Evolutionary conservation across 1,139 yeast species (phyloP).

Genomic region (Sugiyamaella xylanicola): DNA sequence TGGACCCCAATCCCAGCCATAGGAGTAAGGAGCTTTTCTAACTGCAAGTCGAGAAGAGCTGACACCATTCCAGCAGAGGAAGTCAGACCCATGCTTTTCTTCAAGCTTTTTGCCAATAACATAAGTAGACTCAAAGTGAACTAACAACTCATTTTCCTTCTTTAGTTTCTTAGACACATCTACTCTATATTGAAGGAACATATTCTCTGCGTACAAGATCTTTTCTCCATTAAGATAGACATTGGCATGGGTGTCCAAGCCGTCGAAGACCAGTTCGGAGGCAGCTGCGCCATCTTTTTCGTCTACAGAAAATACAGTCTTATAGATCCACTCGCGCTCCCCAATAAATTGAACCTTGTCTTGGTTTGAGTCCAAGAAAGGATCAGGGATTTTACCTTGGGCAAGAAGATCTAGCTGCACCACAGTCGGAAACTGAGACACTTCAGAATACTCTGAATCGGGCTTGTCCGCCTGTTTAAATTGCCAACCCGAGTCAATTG

Average conservation of each 20-base stretch:
- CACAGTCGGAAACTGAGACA: slow-evolving; percentile 35
- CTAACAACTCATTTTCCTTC: slow-evolving; percentile 31
- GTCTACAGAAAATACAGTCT: slow-evolving; percentile 27
- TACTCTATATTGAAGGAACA: slow-evolving; percentile 43
- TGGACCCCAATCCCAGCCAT: slow-evolving; percentile 66
- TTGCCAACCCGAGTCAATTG: slow-evolving; percentile 18
- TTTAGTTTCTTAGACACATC: slow-evolving; percentile 48
- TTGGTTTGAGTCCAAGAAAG: slow-evolving; percentile 49
- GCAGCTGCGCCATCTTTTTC: neutral
- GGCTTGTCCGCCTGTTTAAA: slow-evolving; percentile 20
- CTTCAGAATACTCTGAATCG: slow-evolving; percentile 23
- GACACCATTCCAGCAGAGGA: slow-evolving; percentile 44
- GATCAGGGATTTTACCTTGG: slow-evolving; percentile 48
- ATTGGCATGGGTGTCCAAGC: slow-evolving; percentile 51
- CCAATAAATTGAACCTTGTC: slow-evolving; percentile 52
- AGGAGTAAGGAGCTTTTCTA: slow-evolving; percentile 57
- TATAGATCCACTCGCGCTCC: slow-evolving; percentile 40
- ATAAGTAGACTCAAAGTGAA: slow-evolving; percentile 40
- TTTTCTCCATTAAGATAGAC: slow-evolving; percentile 44
- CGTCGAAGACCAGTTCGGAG: slow-evolving; percentile 44
- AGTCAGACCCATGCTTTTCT: slow-evolving; percentile 29
- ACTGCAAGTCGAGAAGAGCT: slow-evolving; percentile 48
- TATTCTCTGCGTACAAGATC: slow-evolving; percentile 45
- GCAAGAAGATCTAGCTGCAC: slow-evolving; percentile 42
- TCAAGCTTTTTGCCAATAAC: slow-evolving; percentile 35